A percentile compares a stretch with the other conserved stretches of the same genome.
phyloP scores from a whole-genome alignment of 768 basidiomycete species.

The Phanerochaete carnosa region DNA sequence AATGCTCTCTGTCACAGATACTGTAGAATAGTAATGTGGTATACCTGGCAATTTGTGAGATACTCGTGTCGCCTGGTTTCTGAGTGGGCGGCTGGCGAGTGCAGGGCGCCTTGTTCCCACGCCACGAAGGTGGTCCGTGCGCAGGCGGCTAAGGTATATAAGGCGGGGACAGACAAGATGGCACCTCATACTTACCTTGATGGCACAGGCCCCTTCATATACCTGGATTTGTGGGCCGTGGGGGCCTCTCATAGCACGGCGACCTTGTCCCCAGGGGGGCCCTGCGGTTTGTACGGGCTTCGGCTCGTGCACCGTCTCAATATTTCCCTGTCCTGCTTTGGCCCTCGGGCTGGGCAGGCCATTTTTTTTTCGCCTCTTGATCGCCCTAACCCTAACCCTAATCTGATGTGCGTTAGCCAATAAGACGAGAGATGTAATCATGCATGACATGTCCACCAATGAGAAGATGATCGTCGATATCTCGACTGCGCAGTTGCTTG shows the following conservation, averaged over 20 bases:
- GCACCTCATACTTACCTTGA: constrained; percentile 25
- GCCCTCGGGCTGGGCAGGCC: constrained; percentile 47
- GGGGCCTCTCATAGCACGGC: constrained; percentile 40
- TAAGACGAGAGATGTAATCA: not conserved
- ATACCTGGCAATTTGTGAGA: too few species aligned
- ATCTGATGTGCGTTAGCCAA: not conserved
- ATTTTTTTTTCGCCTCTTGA: constrained; percentile 23
- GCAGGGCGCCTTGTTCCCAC: not conserved
- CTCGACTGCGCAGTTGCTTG: too few species aligned
- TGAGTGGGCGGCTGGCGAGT: too few species aligned
- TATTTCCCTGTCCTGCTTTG: constrained; percentile 32
- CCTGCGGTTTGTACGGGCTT: constrained; percentile 37
- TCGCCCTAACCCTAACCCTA: constrained; percentile 14
- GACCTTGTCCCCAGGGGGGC: constrained; percentile 44
- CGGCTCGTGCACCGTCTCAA: constrained; percentile 36
- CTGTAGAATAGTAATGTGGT: not conserved
- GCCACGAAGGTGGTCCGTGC: constrained; percentile 11
- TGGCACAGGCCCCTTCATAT: constrained; percentile 25
- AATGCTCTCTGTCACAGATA: not conserved
- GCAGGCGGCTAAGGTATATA: constrained; percentile 4
- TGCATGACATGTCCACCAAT: not conserved
- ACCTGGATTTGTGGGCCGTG: constrained; percentile 24
- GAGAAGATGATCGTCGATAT: too few species aligned
- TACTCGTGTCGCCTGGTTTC: too few species aligned
- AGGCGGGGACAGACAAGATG: not conserved